These are phyloP conservation scores for Suhomyces bolitotheri DNA, from an alignment of 1,139 yeast species.

Conservation along the genomic window DNA sequence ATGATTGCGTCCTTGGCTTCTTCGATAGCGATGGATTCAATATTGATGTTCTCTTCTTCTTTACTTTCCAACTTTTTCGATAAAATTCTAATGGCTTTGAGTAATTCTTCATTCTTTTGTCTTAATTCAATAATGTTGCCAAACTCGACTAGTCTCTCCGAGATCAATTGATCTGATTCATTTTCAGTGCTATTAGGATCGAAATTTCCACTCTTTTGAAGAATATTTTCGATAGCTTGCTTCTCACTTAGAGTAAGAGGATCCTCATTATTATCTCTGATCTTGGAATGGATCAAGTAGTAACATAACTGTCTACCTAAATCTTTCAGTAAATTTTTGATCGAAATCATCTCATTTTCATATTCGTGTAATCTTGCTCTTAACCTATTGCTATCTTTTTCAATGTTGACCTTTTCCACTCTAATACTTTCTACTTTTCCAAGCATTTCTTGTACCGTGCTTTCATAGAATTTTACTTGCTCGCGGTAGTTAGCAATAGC, in stretches of 20 bases:
- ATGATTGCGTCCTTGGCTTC: constrained; percentile 80
- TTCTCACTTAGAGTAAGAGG: constrained; percentile 63
- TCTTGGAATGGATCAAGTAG: constrained; percentile 65
- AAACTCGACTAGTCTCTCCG: constrained; percentile 74
- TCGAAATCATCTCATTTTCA: constrained; percentile 43
- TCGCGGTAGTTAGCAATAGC: constrained; percentile 65
- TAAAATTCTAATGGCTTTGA: constrained; percentile 65
- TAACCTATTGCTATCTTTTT: constrained; percentile 36
- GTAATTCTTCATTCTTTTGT: constrained; percentile 68
- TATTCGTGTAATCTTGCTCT: constrained; percentile 36
- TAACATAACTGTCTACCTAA: constrained; percentile 78
- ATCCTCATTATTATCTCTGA: constrained; percentile 50
- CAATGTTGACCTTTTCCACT: constrained; percentile 43
- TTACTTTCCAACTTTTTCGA: constrained; percentile 68
- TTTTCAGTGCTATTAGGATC: constrained; percentile 37
- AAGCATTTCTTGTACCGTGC: constrained; percentile 41
- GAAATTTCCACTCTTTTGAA: constrained; percentile 38
- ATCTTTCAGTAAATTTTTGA: constrained; percentile 64
- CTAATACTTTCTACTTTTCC: constrained; percentile 40
- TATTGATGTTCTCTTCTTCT: constrained; percentile 37
- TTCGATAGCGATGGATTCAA: constrained; percentile 60
- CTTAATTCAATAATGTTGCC: constrained; percentile 67
- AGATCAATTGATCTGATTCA: constrained; percentile 71
- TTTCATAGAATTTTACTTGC: constrained; percentile 49
- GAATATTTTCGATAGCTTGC: constrained; percentile 49